Conservation (phyloP, 176 grass and related monocot genomes). For the Zoysia japonica region DNA sequence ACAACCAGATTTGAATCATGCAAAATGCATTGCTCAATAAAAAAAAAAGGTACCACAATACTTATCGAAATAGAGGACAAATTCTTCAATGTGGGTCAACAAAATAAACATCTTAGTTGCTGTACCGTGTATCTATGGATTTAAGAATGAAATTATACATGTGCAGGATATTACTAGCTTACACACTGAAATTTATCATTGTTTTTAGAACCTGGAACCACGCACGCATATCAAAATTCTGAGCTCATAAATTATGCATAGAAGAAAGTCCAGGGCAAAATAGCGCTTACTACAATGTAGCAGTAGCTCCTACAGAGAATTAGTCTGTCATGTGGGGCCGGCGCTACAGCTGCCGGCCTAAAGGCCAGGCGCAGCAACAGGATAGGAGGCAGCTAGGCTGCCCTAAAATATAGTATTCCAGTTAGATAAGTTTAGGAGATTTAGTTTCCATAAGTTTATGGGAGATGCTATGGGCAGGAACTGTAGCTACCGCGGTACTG, state of each 20-base stretch:
- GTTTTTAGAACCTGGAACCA: neutral
- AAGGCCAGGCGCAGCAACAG: no score
- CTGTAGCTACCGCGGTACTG: no score
- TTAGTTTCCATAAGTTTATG: no score
- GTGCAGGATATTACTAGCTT: neutral
- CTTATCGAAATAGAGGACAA: neutral
- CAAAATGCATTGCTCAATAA: neutral
- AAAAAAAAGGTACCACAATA: neutral
- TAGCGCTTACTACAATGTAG: neutral
- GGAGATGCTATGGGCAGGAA: no score
- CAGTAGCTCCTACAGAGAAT: neutral
- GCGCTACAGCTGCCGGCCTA: no score
- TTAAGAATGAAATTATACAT: constrained; percentile 4
- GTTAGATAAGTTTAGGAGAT: no score
- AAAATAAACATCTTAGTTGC: neutral
- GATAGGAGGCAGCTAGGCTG: no score
- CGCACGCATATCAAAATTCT: neutral
- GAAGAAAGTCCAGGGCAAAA: neutral
- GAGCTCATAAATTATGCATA: neutral
- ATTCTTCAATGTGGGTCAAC: neutral
- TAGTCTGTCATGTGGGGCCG: neutral
- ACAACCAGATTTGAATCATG: neutral
- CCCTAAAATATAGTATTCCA: no score
- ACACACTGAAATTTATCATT: neutral
- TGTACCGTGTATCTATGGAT: neutral